Percentiles rank a stretch among this genome's conserved stretches.
Conservation (phyloP, 2,329 filamentous ascomycete species). For the Diaporthe sp. region DNA sequence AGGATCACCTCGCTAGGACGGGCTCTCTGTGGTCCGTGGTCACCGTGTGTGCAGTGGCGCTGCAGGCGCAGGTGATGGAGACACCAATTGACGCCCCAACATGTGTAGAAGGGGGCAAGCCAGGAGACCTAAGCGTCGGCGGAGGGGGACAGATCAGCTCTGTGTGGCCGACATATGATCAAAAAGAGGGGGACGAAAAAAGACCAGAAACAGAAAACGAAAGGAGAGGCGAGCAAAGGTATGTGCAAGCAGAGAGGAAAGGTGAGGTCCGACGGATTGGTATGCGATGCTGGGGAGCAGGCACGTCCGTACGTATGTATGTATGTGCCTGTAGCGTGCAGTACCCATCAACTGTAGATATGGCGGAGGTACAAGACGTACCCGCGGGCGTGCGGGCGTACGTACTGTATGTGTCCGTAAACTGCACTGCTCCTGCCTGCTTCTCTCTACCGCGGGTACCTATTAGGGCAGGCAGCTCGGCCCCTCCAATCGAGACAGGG, state of each 20-base stretch:
- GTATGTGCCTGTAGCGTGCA: neutral
- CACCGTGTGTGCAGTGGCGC: constrained; percentile 27
- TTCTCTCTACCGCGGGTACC: neutral
- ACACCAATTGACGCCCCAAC: constrained; percentile 12
- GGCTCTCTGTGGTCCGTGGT: constrained; percentile 22
- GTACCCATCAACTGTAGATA: neutral
- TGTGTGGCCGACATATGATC: neutral
- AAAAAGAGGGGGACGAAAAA: too few relatives aligned
- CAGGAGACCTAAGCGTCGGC: constrained; percentile 2
- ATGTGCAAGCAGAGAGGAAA: neutral
- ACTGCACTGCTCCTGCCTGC: neutral
- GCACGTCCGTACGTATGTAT: neutral
- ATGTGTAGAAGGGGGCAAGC: constrained; percentile 3
- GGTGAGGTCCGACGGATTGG: constrained; percentile 15
- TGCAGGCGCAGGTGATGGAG: constrained; percentile 10
- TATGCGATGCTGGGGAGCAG: constrained; percentile 10
- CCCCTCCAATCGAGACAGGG: constrained; percentile 22
- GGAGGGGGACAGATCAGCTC: neutral
- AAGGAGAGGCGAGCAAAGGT: constrained; percentile 8
- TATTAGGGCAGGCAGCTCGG: constrained; percentile 2
- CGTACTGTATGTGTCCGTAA: neutral
- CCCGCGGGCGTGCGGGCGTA: neutral
- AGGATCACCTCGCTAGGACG: constrained; percentile 17
- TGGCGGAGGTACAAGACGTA: neutral
- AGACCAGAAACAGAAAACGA: neutral